These are phyloP conservation scores for Malus orientalis DNA, from an alignment of 306 rosid species.

Conservation along the genomic window DNA sequence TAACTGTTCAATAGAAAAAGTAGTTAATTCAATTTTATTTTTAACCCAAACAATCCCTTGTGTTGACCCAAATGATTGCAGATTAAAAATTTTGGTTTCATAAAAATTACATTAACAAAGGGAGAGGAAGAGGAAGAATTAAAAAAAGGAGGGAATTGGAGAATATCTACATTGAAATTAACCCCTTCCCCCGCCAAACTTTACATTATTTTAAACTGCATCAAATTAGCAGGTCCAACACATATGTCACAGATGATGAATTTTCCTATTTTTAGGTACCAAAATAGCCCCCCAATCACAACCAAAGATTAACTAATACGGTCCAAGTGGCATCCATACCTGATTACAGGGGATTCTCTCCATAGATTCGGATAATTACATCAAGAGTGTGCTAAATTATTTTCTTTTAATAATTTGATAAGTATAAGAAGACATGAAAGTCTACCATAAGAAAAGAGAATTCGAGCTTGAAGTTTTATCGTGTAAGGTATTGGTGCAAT, in stretches of 20 bases:
- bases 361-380: background rate
- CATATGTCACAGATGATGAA: background rate
- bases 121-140: background rate
- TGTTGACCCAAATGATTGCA: conserved; percentile 41
- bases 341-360: background rate
- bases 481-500: background rate
- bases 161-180: conserved; percentile 13
- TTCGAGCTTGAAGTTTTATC: background rate
- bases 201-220: background rate
- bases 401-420: background rate
- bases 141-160: background rate
- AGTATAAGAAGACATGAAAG: background rate
- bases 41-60: conserved; percentile 8
- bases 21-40: conserved; percentile 22
- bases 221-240: conserved; percentile 1
- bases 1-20: conserved; percentile 1
- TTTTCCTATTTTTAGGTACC: background rate
- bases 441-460: background rate
- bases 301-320: background rate
- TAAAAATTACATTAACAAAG: conserved; percentile 11
- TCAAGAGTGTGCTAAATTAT: background rate
- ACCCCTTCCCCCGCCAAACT: background rate
- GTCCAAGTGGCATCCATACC: background rate
- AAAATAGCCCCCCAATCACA: background rate
- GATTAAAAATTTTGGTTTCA: conserved; percentile 16